A percentile compares a stretch with the other conserved stretches of the same genome.
These are phyloP conservation scores for Penicillium antarcticum DNA, from an alignment of 495 filamentous ascomycete genomes.

Conservation along the genomic window DNA sequence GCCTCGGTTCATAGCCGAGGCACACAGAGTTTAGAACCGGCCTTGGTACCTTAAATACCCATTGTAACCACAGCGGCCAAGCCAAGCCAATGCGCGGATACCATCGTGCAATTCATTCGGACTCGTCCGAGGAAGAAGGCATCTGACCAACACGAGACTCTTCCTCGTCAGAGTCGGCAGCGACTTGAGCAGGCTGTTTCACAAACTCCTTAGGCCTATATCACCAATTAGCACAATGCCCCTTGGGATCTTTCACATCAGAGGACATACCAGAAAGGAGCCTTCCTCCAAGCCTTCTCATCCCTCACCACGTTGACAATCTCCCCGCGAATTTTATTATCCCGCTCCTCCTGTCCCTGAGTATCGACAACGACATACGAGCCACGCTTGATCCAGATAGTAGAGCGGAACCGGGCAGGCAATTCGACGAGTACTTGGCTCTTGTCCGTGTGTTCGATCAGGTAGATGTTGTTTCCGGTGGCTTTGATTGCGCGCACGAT, in stretches of 20 bases:
- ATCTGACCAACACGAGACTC: slow-evolving; percentile 77
- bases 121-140: slow-evolving; percentile 71
- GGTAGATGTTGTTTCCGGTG: slow-evolving; percentile 85
- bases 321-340: slow-evolving; percentile 80
- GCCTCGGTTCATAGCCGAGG: slow-evolving; percentile 3
- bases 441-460: slow-evolving; percentile 61
- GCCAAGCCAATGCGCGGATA: not conserved
- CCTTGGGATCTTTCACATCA: not conserved
- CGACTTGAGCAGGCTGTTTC: slow-evolving; percentile 51
- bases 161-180: slow-evolving; percentile 56
- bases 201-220: slow-evolving; percentile 76
- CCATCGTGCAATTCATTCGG: slow-evolving; percentile 30
- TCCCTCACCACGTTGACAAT: slow-evolving; percentile 91
- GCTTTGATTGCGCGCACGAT: slow-evolving; percentile 76
- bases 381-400: slow-evolving; percentile 84
- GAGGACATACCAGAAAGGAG: slow-evolving; percentile 83
- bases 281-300: slow-evolving; percentile 88
- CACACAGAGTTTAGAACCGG: not conserved
- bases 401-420: slow-evolving; percentile 75
- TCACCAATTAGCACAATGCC: not conserved
- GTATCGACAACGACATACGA: slow-evolving; percentile 84
- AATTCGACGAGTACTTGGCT: slow-evolving; percentile 66
- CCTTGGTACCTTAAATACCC: not conserved
- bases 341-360: slow-evolving; percentile 58
- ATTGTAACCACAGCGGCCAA: not conserved